Evolutionary conservation across 2,329 filamentous ascomycete genomes (phyloP), one percentile per base, ranked within the genome.

Genomic region (Bipolaris bicolor): DNA sequence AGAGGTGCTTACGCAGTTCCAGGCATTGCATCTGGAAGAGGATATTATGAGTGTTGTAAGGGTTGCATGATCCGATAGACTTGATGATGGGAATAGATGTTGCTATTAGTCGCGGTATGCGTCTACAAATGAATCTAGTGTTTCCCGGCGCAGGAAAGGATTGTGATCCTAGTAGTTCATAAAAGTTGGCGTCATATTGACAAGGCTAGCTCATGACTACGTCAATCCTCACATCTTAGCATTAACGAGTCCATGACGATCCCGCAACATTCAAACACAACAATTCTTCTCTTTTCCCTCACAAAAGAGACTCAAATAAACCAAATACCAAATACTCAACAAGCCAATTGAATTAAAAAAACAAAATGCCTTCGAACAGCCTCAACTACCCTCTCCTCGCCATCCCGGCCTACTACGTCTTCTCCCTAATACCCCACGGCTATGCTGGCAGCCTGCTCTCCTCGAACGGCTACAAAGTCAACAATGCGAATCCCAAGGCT

Each of bases 1-100:
- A 2, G 66, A 69, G 16, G 61, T 76, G 0, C 78, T 81, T 72
- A 73, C 75, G 22, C 65, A 69, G 3, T 79, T 83, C 63, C 65
- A 72, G 55, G 69, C 68, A 34, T 61, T 84, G 58, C 76, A 84
- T 74, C 71, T 84, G 45, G 80, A 83, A 37, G 58, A 67, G 52
- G 81, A 84, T 57, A 58, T 75, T 6, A 66, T 75, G 71, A 60
- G 49, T 2, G 57, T 70, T 52, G 72, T 69, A 15, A 62, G 64
- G 40, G 31, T 16, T 47, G 53, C 52, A 2, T 59, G 34, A 39
- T 16, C 20, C 18, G 15, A 49, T 20, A 9, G 22, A 40, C n/a
- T 31, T n/a, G 9, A 13, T 26, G 13, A 16, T 18, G 29, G 20
- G 22, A 31, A 31, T 31, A 31, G 29, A 31, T 31, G 29, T 31